These are phyloP conservation scores for Xerocomellus intermedius DNA, from an alignment of 768 basidiomycete species.

Conservation along the genomic window DNA sequence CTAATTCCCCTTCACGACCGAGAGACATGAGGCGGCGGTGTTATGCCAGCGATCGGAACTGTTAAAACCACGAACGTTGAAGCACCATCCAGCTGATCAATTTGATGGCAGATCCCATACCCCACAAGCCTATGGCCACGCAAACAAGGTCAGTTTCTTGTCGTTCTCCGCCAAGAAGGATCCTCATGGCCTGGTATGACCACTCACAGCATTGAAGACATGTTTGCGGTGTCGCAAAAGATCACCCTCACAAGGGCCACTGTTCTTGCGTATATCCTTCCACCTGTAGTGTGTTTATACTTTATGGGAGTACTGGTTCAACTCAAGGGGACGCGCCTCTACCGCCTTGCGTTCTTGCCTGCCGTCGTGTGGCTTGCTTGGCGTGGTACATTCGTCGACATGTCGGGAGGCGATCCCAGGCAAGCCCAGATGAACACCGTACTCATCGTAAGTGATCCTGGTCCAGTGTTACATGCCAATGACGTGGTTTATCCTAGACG, in stretches of 20 bases:
- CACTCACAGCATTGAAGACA: not conserved
- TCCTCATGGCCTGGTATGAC: not conserved
- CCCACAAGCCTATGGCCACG: not conserved
- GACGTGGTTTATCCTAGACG: slow-evolving; percentile 5
- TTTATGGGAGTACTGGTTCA: too few relatives aligned
- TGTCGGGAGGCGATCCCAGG: slow-evolving; percentile 20
- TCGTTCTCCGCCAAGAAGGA: not conserved
- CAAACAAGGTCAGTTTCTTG: slow-evolving; percentile 2
- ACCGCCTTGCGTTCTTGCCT: slow-evolving; percentile 51
- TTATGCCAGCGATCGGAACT: too few relatives aligned
- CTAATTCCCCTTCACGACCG: not conserved
- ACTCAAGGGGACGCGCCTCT: slow-evolving; percentile 36
- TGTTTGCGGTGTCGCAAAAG: slow-evolving; percentile 9
- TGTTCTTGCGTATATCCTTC: too few relatives aligned
- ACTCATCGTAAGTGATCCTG: slow-evolving; percentile 15
- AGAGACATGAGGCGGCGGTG: not conserved
- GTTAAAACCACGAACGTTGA: not conserved
- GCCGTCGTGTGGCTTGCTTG: slow-evolving; percentile 44
- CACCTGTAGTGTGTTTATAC: too few relatives aligned
- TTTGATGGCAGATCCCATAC: not conserved
- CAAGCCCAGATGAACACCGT: slow-evolving; percentile 10
- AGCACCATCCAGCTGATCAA: not conserved
- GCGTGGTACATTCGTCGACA: slow-evolving; percentile 33
- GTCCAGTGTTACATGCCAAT: not conserved
- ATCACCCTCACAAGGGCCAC: too few relatives aligned